A percentile compares a stretch with the other conserved stretches of the same genome.
phyloP scores from a whole-genome alignment of 2,329 filamentous ascomycete species.

The Aspergillus felis region DNA sequence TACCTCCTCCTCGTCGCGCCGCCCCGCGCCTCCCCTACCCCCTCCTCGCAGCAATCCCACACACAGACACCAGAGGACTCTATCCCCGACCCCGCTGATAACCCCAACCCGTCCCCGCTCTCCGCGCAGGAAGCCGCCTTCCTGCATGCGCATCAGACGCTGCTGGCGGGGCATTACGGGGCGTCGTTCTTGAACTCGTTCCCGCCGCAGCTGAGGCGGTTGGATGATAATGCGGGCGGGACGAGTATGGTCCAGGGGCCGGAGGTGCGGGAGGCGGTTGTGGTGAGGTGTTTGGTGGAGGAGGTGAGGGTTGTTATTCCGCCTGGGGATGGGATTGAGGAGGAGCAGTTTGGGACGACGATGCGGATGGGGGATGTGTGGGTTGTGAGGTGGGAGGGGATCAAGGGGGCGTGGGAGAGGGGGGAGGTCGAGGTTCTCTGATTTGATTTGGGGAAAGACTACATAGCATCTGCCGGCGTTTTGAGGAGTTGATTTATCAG shows the following conservation, averaged over 20 bases:
- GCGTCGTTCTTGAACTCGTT: slow-evolving; percentile 81
- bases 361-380: slow-evolving; percentile 60
- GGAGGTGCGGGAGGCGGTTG: slow-evolving; percentile 78
- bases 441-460: slow-evolving; percentile 1
- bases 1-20: slow-evolving; percentile 31
- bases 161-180: slow-evolving; percentile 80
- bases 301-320: slow-evolving; percentile 45
- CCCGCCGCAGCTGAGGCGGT: slow-evolving; percentile 69
- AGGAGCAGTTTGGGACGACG: slow-evolving; percentile 30
- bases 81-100: slow-evolving; percentile 24
- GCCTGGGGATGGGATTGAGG: slow-evolving; percentile 26
- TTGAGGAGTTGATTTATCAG: slow-evolving; percentile 1
- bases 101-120: slow-evolving; percentile 55
- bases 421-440: slow-evolving; percentile 44
- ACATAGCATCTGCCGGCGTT: neutral
- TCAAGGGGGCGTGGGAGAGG: slow-evolving; percentile 51
- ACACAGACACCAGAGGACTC: slow-evolving; percentile 25
- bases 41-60: slow-evolving; percentile 11
- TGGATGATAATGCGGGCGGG: slow-evolving; percentile 87
- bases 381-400: slow-evolving; percentile 70
- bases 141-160: slow-evolving; percentile 75
- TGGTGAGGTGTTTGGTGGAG: slow-evolving; percentile 58
- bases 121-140: slow-evolving; percentile 77
- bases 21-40: slow-evolving; percentile 12
- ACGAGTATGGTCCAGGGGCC: slow-evolving; percentile 90